Evolutionary conservation across 2,329 filamentous ascomycete genomes (phyloP).

Genomic region (Talaromyces piceae): DNA sequence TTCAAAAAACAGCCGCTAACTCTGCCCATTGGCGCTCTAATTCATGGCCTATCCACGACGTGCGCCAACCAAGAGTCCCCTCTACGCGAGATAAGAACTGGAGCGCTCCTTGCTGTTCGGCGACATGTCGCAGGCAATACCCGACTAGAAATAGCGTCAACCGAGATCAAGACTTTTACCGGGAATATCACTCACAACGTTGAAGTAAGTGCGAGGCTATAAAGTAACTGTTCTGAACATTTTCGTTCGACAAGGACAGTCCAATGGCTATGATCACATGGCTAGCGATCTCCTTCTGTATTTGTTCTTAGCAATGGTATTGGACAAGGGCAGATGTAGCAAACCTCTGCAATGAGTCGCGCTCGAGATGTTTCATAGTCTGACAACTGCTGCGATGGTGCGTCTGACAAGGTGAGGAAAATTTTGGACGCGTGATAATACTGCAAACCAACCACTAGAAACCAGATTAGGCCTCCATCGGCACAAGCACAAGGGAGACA

Average conservation of each 20-base stretch:
- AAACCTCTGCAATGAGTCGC: slow-evolving; percentile 23
- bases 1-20: slow-evolving; percentile 13
- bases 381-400: slow-evolving; percentile 15
- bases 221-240: slow-evolving; percentile 14
- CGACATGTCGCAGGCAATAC: slow-evolving; percentile 22
- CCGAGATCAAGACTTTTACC: background rate
- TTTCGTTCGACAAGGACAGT: slow-evolving; percentile 27
- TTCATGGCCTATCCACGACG: slow-evolving; percentile 22
- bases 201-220: slow-evolving; percentile 20
- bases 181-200: slow-evolving; percentile 19
- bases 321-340: background rate
- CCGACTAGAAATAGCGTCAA: slow-evolving; percentile 18
- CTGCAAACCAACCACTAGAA: slow-evolving; percentile 29
- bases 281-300: slow-evolving; percentile 22
- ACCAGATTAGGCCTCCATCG: background rate
- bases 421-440: slow-evolving; percentile 31
- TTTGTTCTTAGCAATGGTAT: background rate
- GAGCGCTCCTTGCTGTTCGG: slow-evolving; percentile 22
- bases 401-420: slow-evolving; percentile 23
- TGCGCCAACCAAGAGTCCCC: slow-evolving; percentile 25
- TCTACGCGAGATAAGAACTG: slow-evolving; percentile 22
- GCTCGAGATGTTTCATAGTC: slow-evolving; percentile 22
- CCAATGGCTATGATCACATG: slow-evolving; percentile 25
- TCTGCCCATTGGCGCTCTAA: slow-evolving; percentile 24
- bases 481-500: slow-evolving; percentile 1